Evolutionary conservation across 1,284 basidiomycete species (phyloP).

Genomic region (Paramarasmius palmivorus): DNA sequence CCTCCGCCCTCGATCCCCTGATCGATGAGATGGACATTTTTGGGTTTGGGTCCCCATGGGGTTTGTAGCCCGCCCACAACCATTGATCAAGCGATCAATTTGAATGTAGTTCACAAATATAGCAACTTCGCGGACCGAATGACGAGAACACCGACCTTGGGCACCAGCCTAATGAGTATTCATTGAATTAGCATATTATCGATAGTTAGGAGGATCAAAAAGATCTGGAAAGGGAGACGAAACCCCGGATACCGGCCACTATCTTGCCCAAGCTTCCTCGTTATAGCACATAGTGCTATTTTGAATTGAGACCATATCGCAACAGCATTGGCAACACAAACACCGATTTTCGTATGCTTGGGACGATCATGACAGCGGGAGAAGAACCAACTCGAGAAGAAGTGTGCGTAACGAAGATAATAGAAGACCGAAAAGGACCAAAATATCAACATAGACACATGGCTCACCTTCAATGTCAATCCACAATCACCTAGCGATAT

Average conservation of each 20-base stretch:
- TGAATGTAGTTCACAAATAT: not conserved
- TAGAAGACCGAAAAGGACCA: not conserved
- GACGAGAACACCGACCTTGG: constrained; percentile 31
- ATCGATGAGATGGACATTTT: no score
- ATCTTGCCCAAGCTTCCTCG: no score
- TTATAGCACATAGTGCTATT: no score
- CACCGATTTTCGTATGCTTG: not conserved
- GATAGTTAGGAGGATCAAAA: no score
- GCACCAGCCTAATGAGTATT: constrained; percentile 34
- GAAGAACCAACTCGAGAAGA: not conserved
- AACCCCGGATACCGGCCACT: no score
- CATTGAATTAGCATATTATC: no score
- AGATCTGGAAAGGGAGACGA: not conserved
- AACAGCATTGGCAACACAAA: constrained; percentile 11
- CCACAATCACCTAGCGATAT: constrained; percentile 8
- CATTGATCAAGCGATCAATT: not conserved
- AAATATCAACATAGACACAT: not conserved
- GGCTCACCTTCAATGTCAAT: constrained; percentile 65
- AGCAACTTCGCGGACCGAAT: not conserved
- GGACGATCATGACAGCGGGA: not conserved
- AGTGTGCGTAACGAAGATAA: no score
- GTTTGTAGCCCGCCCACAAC: no score
- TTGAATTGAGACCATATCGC: no score
- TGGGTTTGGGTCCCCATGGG: no score
- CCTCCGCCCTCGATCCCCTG: no score